Evolutionary conservation across 2,329 filamentous ascomycete species (phyloP), one percentile per base, ranked within the genome.

Genomic region (Hymenoscyphus scutula): DNA sequence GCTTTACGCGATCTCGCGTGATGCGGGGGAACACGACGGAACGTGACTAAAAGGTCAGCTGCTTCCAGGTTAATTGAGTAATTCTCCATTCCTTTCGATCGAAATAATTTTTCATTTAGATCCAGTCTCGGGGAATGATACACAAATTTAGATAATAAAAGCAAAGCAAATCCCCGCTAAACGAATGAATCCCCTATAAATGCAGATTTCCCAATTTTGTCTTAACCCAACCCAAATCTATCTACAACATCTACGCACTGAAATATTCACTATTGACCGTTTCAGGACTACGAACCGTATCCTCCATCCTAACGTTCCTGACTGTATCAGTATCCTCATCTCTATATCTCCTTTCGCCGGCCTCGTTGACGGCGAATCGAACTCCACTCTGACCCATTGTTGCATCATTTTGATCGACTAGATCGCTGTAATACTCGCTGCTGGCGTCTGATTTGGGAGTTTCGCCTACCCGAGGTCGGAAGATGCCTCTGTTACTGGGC

Each of bases 401-500:
- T 13, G 25, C 41, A 13, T 51, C 19, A 51, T 51, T 51, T 54
- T 41, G 17, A 15, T 64, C 60, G 38, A 63, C 19, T 7, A 61
- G 45, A 41, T 65, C 60, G 30, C 53, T 62, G 19, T 67, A 62
- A 34, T 59, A 66, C 5, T 61, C 58, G 27, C 65, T 62, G 32
- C 61, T 63, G 29, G 64, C 62, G 19, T 66, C 65, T 11, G 65
- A 66, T 29, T 56, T 65, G 32, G 65, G 67, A 7, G 51, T 34
- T 11, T 41, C 58, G 5, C 62, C 64, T 13, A 60, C 53, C 10
- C 62, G 64, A 60, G 69, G 69, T 2, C 69, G 66, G 57, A 72
- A 72, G 1, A 72, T 66, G 1, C 68, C 68, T 32, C 63, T 63
- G 30, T 65, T 63, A 27, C 61, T 62, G 10, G 63, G 56, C 1